These are phyloP conservation scores for Sideroxylon spinosum DNA, from an alignment of 179 eudicot species.

Conservation along the genomic window DNA sequence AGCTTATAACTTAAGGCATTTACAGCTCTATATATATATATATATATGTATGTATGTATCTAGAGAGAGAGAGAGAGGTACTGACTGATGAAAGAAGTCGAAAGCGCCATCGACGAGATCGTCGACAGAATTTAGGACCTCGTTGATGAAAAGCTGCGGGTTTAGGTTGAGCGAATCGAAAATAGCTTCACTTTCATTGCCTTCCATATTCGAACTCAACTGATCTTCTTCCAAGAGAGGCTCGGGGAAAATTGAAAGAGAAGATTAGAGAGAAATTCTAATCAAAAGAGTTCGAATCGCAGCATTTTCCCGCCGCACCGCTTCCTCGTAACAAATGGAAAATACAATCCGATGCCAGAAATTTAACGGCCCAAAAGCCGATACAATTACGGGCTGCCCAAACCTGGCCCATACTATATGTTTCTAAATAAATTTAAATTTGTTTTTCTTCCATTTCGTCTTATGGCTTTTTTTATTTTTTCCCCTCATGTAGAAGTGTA, in stretches of 20 bases:
- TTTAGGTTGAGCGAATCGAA: conserved; percentile 64
- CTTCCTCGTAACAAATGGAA: too few species aligned
- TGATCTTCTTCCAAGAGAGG: neutral
- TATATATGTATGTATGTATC: too few species aligned
- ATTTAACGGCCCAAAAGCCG: too few species aligned
- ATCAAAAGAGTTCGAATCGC: neutral
- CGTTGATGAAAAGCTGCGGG: conserved; percentile 82
- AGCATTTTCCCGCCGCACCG: conserved; percentile 12
- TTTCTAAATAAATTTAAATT: too few species aligned
- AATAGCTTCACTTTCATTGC: conserved; percentile 53
- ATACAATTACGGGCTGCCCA: too few species aligned
- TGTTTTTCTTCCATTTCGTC: too few species aligned
- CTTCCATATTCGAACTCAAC: conserved; percentile 48
- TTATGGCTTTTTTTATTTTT: too few species aligned
- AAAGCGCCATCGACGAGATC: conserved; percentile 70
- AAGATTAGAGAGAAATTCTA: neutral
- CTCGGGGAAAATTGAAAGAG: neutral
- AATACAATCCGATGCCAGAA: too few species aligned
- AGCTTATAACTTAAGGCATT: neutral
- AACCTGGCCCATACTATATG: too few species aligned
- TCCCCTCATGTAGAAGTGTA: too few species aligned
- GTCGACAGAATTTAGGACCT: conserved; percentile 53
- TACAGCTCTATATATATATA: neutral
- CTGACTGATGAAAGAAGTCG: conserved; percentile 51
- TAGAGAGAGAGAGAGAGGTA: conserved; percentile 13